phyloP scores from a whole-genome alignment of 1,284 basidiomycete genomes.

The Violaceomyces palustris region DNA sequence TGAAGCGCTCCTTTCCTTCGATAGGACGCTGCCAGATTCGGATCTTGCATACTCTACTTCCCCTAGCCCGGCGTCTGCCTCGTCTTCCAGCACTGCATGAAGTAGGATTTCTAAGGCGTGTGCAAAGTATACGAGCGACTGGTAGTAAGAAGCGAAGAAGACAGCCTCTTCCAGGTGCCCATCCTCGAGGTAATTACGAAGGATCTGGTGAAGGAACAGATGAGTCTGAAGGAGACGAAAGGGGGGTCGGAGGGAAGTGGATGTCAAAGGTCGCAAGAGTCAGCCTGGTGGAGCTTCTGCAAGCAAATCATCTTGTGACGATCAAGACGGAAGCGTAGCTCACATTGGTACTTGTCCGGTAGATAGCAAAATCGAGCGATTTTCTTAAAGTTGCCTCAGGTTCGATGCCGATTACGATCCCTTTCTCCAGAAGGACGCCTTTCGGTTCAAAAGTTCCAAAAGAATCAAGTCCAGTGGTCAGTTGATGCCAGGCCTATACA shows the following conservation, averaged over 20 bases:
- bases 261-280: no score
- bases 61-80: constrained; percentile 57
- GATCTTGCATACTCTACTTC: constrained; percentile 15
- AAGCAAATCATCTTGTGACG: not conserved
- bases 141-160: constrained; percentile 77
- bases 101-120: constrained; percentile 91
- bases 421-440: constrained; percentile 96
- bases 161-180: constrained; percentile 60
- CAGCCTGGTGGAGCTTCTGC: no score
- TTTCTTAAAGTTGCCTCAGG: constrained; percentile 72
- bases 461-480: no score
- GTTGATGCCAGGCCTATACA: no score
- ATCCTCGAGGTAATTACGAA: constrained; percentile 70
- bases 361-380: constrained; percentile 83
- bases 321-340: no score
- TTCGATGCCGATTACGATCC: constrained; percentile 93
- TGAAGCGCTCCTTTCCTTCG: constrained; percentile 18
- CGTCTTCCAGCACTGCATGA: constrained; percentile 89
- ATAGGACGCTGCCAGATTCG: constrained; percentile 15
- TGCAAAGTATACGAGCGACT: constrained; percentile 82
- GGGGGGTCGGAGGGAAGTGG: constrained; percentile 52
- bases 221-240: no score
- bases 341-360: constrained; percentile 85
- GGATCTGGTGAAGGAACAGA: constrained; percentile 86
- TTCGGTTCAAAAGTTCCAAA: no score